Evolutionary conservation across 306 rosid species (phyloP).

Genomic region (Prunus persica): DNA sequence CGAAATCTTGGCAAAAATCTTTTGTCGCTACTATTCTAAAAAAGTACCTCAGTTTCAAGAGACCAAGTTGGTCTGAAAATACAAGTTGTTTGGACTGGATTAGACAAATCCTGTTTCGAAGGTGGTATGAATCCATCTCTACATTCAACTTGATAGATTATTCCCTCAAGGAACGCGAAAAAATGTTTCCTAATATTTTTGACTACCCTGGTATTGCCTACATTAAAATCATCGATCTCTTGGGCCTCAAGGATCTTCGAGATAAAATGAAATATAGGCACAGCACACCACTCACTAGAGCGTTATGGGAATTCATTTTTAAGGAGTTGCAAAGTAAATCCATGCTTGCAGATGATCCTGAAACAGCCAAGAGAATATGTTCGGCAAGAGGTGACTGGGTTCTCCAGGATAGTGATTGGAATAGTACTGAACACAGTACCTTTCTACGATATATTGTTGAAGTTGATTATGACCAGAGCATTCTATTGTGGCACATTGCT

Average conservation of each 20-base stretch:
- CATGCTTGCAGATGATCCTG: slow-evolving; percentile 20
- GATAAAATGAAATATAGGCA: slow-evolving; percentile 23
- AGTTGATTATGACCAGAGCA: slow-evolving; percentile 28
- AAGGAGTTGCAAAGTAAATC: slow-evolving; percentile 14
- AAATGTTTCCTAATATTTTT: background rate
- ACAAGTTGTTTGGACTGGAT: background rate
- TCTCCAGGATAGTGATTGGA: slow-evolving; percentile 8
- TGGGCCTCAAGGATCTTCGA: slow-evolving; percentile 25
- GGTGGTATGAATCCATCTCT: slow-evolving; percentile 44
- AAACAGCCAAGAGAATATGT: slow-evolving; percentile 14
- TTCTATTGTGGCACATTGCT: slow-evolving; percentile 42
- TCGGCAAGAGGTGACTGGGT: slow-evolving; percentile 27
- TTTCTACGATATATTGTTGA: background rate
- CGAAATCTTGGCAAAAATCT: background rate
- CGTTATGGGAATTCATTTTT: slow-evolving; percentile 29
- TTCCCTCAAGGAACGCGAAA: slow-evolving; percentile 18
- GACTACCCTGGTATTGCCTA: background rate
- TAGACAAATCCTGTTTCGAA: slow-evolving; percentile 15
- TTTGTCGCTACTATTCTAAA: background rate
- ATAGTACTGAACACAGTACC: rapidly evolving
- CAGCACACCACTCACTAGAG: background rate
- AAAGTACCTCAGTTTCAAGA: slow-evolving; percentile 8
- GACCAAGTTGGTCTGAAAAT: background rate
- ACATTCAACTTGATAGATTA: slow-evolving; percentile 28
- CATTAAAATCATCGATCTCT: background rate